phyloP scores from a whole-genome alignment of 192 early-diverging fungal genomes.

The Coemansia sp. region DNA sequence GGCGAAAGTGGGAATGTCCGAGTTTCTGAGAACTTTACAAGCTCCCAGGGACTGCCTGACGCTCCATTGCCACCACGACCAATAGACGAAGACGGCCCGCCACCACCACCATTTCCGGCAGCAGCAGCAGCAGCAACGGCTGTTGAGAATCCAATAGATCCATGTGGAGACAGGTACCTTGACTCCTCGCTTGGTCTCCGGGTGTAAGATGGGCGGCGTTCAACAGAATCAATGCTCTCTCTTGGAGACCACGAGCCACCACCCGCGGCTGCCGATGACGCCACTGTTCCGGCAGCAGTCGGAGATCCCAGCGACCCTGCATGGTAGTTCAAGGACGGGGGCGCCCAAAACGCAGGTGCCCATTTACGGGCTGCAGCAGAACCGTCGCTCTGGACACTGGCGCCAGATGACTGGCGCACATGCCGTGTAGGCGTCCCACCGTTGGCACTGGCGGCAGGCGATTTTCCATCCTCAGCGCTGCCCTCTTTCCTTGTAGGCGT shows the following conservation, averaged over 20 bases:
- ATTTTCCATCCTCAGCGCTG: neutral
- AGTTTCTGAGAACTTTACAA: constrained; percentile 29
- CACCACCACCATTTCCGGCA: neutral
- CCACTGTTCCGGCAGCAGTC: no score
- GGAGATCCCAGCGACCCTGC: constrained; percentile 1
- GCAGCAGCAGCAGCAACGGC: neutral
- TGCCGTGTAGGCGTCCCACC: neutral
- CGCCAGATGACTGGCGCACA: neutral
- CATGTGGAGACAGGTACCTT: constrained; percentile 10
- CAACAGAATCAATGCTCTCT: constrained; percentile 23
- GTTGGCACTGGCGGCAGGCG: neutral
- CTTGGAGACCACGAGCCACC: constrained; percentile 31
- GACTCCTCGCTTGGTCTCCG: constrained; percentile 23
- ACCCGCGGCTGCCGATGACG: neutral
- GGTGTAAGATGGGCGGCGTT: constrained; percentile 13
- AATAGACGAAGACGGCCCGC: neutral
- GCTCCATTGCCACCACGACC: neutral
- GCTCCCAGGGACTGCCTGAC: constrained; percentile 41
- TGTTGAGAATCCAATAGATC: constrained; percentile 5
- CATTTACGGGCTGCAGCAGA: constrained; percentile 8
- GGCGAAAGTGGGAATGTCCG: constrained; percentile 33
- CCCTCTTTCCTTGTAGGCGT: neutral
- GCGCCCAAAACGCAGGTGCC: constrained; percentile 49
- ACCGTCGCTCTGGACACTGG: neutral
- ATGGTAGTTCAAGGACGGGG: constrained; percentile 14